Evolutionary conservation across 768 basidiomycete genomes (phyloP).

Genomic region (Russula brevipes): DNA sequence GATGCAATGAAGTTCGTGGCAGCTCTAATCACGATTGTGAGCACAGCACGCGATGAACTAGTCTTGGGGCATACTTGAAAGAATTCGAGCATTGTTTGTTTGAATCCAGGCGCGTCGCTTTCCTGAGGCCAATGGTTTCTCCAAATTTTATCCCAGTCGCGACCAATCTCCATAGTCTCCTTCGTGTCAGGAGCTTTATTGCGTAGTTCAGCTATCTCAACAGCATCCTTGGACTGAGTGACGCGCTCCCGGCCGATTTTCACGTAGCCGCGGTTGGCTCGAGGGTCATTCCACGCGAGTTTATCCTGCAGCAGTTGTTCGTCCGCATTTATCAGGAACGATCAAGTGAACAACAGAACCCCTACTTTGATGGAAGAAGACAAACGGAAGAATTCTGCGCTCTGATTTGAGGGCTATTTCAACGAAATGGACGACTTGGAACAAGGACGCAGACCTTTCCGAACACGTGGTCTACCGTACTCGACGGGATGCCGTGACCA

Average conservation of each 20-base stretch:
- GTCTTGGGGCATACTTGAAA: constrained; percentile 45
- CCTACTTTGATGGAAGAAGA: constrained; percentile 56
- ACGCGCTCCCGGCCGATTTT: constrained; percentile 76
- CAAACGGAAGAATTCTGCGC: constrained; percentile 67
- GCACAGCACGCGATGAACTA: neutral
- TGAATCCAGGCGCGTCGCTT: constrained; percentile 58
- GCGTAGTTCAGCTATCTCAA: constrained; percentile 71
- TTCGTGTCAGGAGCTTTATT: constrained; percentile 73
- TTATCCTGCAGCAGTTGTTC: constrained; percentile 37
- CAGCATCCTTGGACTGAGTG: constrained; percentile 62
- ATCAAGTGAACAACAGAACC: neutral
- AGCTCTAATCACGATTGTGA: constrained; percentile 41
- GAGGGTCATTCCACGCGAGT: constrained; percentile 80
- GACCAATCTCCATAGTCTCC: constrained; percentile 86
- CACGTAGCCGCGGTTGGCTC: constrained; percentile 83
- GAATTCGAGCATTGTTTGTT: constrained; percentile 67
- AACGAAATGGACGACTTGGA: neutral
- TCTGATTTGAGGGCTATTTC: constrained; percentile 42
- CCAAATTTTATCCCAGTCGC: constrained; percentile 74
- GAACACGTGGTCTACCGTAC: constrained; percentile 56
- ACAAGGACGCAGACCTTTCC: constrained; percentile 44
- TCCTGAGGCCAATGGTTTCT: constrained; percentile 79
- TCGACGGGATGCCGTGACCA: constrained; percentile 63
- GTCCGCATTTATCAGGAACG: neutral
- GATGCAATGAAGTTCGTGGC: constrained; percentile 66